Evolutionary conservation across 2,329 filamentous ascomycete genomes (phyloP).

Genomic region (Paracoccidioides lutzii): DNA sequence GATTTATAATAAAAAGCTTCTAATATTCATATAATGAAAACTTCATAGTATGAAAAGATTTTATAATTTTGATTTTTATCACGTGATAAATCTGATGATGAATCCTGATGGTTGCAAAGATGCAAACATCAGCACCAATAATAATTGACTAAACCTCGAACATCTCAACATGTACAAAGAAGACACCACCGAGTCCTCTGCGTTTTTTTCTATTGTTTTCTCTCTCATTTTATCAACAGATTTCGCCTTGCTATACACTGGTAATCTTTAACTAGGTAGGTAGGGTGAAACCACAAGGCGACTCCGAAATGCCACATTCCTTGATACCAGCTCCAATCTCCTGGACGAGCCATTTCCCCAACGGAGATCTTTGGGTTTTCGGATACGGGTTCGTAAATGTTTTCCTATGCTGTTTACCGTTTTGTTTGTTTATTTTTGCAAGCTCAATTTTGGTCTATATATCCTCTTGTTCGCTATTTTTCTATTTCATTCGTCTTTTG

Average conservation of each 20-base stretch:
- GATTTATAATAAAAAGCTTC: too few relatives aligned
- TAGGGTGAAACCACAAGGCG: too few relatives aligned
- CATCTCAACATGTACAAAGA: too few relatives aligned
- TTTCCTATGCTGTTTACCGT: slow-evolving; percentile 3
- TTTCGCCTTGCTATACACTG: neutral
- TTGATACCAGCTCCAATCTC: slow-evolving; percentile 7
- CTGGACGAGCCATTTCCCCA: slow-evolving; percentile 33
- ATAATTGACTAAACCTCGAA: too few relatives aligned
- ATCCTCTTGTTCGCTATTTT: neutral
- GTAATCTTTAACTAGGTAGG: neutral
- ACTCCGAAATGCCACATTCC: neutral
- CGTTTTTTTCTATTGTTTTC: neutral
- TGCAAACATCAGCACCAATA: too few relatives aligned
- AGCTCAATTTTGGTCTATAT: neutral
- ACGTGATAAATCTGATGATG: too few relatives aligned
- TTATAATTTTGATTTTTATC: too few relatives aligned
- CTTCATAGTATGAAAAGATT: too few relatives aligned
- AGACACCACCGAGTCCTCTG: too few relatives aligned
- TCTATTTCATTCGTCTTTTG: neutral
- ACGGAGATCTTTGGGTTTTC: slow-evolving; percentile 82
- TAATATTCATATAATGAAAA: too few relatives aligned
- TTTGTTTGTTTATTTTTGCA: neutral
- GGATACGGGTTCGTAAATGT: slow-evolving; percentile 66
- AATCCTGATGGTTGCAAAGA: too few relatives aligned
- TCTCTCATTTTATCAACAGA: neutral